phyloP scores from a whole-genome alignment of 805 yeast genomes.

The Myxozyma vanderwaltii region DNA sequence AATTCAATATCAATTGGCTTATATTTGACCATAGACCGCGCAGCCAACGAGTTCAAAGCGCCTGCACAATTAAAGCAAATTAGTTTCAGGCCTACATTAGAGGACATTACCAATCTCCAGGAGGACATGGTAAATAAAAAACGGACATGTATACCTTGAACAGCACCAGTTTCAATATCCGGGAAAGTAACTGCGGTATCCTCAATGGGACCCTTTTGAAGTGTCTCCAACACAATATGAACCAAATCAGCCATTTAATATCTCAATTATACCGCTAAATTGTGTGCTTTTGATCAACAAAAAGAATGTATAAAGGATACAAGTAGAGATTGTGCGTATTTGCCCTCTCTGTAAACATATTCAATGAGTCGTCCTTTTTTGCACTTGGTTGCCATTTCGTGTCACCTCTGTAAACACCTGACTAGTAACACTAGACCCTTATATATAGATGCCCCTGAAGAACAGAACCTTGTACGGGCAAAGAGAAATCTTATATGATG shows the following conservation, averaged over 20 bases:
- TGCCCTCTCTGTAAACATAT: too few relatives aligned
- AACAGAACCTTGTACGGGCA: too few relatives aligned
- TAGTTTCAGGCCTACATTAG: too few relatives aligned
- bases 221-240: slow-evolving; percentile 57
- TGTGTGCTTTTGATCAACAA: neutral
- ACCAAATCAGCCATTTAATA: slow-evolving; percentile 26
- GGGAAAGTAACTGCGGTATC: slow-evolving; percentile 75
- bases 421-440: neutral
- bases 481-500: neutral
- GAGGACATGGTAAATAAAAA: neutral
- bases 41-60: slow-evolving; percentile 83
- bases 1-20: slow-evolving; percentile 71
- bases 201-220: slow-evolving; percentile 65
- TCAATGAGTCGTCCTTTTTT: neutral
- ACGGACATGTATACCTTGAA: slow-evolving; percentile 48
- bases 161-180: slow-evolving; percentile 58
- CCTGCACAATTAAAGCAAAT: slow-evolving; percentile 46
- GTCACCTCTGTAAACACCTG: neutral
- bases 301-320: too few relatives aligned
- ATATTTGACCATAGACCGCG: slow-evolving; percentile 78
- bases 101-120: neutral
- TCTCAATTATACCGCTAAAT: neutral
- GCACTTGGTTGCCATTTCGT: neutral
- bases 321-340: too few relatives aligned
- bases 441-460: slow-evolving; percentile 1